Evolutionary conservation across 495 filamentous ascomycete species (phyloP).

Genomic region (Ramalina intermedia): DNA sequence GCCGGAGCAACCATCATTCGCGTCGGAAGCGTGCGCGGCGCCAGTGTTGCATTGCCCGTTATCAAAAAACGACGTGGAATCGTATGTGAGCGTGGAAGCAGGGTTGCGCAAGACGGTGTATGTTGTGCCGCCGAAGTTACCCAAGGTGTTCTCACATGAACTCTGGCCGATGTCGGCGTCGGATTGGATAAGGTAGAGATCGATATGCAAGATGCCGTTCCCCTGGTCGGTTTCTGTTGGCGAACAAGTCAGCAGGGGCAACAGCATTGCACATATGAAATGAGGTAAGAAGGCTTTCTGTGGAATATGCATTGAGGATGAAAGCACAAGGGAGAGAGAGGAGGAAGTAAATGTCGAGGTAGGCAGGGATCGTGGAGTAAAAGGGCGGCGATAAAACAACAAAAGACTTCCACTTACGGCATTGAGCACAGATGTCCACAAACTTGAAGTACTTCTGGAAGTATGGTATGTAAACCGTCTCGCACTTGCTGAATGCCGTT

Average conservation of each 20-base stretch:
- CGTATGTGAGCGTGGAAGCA: not conserved
- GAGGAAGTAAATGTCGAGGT: not conserved
- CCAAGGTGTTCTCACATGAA: not conserved
- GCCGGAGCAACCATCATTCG: no score
- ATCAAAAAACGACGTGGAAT: no score
- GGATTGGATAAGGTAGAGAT: conserved; percentile 7
- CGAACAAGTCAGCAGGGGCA: not conserved
- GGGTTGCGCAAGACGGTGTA: not conserved
- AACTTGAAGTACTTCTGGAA: conserved; percentile 8
- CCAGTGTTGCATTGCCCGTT: no score
- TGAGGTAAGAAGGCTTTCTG: no score
- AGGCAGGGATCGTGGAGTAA: not conserved
- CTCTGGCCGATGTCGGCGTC: conserved; percentile 5
- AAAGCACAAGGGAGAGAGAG: no score
- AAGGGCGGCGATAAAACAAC: not conserved
- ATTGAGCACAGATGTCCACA: conserved; percentile 5
- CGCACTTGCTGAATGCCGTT: conserved; percentile 1
- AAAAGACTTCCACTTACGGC: not conserved
- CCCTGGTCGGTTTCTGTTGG: not conserved
- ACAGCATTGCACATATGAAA: no score
- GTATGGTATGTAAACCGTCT: conserved; percentile 1
- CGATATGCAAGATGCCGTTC: not conserved
- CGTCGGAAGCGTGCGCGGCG: no score
- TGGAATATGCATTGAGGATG: no score
- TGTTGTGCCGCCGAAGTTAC: not conserved